Base-by-base conservation (phyloP, 2,329 filamentous ascomycete species). In the Xylariaceae sp. region DNA sequence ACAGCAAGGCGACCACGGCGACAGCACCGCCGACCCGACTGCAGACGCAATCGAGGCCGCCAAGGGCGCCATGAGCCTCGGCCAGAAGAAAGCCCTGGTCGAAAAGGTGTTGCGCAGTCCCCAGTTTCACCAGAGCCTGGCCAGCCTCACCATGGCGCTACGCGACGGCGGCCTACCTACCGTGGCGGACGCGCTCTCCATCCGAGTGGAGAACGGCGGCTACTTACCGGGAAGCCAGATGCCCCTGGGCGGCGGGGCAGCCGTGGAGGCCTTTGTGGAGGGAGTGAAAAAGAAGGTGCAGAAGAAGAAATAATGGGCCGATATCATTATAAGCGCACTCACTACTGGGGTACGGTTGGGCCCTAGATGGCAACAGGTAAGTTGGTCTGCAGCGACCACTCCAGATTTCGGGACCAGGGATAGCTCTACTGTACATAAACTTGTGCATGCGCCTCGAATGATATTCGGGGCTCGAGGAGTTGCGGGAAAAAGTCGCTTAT, bases 81-180 rank as follows among this genome's bases (percentile, higher is more conserved):
- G 73, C 3, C 82, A 92, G 59, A 97, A 97, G 70, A 87, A 84
- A 56, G 71, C 74, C 15, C 75, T 97, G 9, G 64, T 98, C 30
- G 82, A 81, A 60, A 83, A 82, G 57, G 88, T 97, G 6, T 67
- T 97, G 11, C 78, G 86, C 48, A 94, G 86, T 50, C 90, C 92
- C 13, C 92, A 98, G 58, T 88, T 98, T 56, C 78, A 80, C 44
- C 92, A 97, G 62, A 90, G 87, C 50, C 66, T 96, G 27, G 78
- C 80, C 1, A 92, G 85, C 58, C 67, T 98, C 52, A 95, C 88
- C 0, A 80, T 88, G 63, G 92, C 92, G 9, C 69, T 98, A 39
- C 74, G 88, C 41, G 90, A 97, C 53, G 92, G 92, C 9, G 92
- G 90, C 0, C 65, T 98, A 41, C 89, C 90, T 4, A 94, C 82